A percentile compares a stretch with the other conserved stretches of the same genome.
Conservation (phyloP, 768 basidiomycete genomes). For the Naganishia kalamii region DNA sequence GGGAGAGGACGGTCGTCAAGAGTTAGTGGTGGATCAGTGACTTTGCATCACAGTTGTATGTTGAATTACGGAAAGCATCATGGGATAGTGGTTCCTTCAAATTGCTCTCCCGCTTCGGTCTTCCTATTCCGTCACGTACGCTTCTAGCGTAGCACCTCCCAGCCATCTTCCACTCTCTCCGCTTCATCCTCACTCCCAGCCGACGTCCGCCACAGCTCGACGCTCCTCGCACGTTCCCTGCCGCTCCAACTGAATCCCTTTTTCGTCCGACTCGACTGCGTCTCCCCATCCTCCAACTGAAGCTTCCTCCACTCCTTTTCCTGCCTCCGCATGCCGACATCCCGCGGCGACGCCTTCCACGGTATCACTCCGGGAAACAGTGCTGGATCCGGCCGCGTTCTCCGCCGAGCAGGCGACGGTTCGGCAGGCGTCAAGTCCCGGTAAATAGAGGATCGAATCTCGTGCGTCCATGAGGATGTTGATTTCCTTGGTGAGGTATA, state of each 20-base stretch:
- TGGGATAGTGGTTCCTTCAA: too few species aligned
- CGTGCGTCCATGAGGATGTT: background rate
- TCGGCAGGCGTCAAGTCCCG: background rate
- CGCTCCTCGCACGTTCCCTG: too few species aligned
- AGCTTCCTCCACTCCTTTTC: background rate
- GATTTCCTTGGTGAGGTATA: background rate
- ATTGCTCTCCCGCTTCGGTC: too few species aligned
- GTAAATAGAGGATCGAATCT: background rate
- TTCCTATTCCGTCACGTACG: background rate
- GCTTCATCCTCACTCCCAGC: background rate
- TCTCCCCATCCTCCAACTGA: background rate
- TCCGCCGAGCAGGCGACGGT: background rate
- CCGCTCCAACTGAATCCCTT: background rate
- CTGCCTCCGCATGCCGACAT: background rate
- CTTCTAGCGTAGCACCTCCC: background rate
- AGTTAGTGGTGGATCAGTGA: background rate
- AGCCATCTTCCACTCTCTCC: background rate
- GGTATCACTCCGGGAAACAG: conserved; percentile 7
- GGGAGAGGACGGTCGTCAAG: background rate
- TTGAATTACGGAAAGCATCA: background rate
- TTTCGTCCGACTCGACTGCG: background rate
- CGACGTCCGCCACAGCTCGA: background rate
- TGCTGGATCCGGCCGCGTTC: conserved; percentile 1
- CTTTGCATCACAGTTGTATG: background rate
- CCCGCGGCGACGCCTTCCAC: background rate